Evolutionary conservation across 164 flowering plant species (phyloP), one percentile per base, ranked within the genome.

Genomic region (Protea cynaroides): DNA sequence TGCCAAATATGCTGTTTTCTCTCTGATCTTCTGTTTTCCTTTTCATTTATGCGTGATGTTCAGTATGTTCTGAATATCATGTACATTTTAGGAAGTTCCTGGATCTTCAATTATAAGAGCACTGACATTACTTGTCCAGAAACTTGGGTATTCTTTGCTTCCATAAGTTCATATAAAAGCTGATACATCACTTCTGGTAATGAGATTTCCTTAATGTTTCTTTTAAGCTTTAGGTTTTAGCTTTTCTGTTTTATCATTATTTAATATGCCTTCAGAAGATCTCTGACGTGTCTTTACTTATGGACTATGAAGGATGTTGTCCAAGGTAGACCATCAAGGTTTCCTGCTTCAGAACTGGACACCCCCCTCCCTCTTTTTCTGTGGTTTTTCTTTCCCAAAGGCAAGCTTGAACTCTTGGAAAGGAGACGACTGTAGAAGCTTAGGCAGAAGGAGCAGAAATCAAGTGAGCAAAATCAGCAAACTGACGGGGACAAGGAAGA

Each of bases 341-440:
- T 83, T 69, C 96, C 96, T 49, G 52, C 52, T 49, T 49, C 46
- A 40, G 52, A 49, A 49, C 52, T 49, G 21, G 15, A n/a, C 19
- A 15, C 3, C 21, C n/a, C 22, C 38, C 49, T 17, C n/a, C 40
- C 18, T 49, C 29, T 51, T 43, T 37, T 55, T 56, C 5, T 29
- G 34, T 29, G 34, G 34, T 49, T 37, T 55, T 56, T 53, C 18
- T 11, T 52, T 53, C 18, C 18, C 12, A 1, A 54, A 92, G 97
- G 76, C 88, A 82, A 83, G 88, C 88, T n/a, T 56, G 88, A 82
- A 43, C 74, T 86, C 44, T 62, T 84, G 74, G 98, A 92, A 68
- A 80, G 72, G 77, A 92, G 73, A 71, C 82, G 83, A 67, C 75
- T 74, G 81, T 89, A 84, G 79, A 92, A 85, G 80, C 88, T 87